A percentile compares a stretch with the other conserved stretches of the same genome.
Evolutionary conservation across 768 basidiomycete genomes (phyloP).

Genomic region (Hysterangium stoloniferum): DNA sequence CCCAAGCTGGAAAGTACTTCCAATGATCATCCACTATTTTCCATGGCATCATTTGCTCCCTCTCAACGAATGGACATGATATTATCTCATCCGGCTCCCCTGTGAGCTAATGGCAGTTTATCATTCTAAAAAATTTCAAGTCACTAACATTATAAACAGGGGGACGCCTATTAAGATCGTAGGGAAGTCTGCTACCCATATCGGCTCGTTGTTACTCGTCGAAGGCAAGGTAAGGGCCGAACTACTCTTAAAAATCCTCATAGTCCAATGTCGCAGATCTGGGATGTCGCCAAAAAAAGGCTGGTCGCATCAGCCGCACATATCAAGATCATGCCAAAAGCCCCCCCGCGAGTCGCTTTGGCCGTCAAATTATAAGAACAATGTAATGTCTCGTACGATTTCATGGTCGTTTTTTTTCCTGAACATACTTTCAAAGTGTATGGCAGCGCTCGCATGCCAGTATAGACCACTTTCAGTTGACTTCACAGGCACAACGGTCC

Average conservation of each 20-base stretch:
- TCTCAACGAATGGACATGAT: slow-evolving; percentile 4
- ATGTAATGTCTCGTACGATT: no score
- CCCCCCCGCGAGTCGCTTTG: no score
- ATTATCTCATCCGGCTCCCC: not conserved
- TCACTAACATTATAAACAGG: no score
- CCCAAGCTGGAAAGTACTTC: not conserved
- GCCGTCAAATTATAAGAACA: no score
- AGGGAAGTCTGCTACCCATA: not conserved
- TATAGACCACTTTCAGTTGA: no score
- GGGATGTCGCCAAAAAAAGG: not conserved
- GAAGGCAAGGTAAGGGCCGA: not conserved
- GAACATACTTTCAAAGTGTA: no score
- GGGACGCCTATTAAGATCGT: not conserved
- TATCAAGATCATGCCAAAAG: slow-evolving; percentile 2
- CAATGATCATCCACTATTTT: not conserved
- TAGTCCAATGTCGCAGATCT: not conserved
- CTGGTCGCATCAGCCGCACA: slow-evolving; percentile 7
- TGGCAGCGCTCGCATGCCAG: no score
- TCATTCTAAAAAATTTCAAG: not conserved
- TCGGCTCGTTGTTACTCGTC: not conserved
- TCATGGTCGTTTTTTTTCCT: no score
- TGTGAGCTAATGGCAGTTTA: not conserved
- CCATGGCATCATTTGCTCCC: slow-evolving; percentile 3
- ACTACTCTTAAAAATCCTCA: not conserved
- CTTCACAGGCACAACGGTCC: no score